Percentiles rank a stretch among this genome's conserved stretches.
These are phyloP conservation scores for Lepidium africanum DNA, from an alignment of 345 rosid genomes.

Conservation along the genomic window DNA sequence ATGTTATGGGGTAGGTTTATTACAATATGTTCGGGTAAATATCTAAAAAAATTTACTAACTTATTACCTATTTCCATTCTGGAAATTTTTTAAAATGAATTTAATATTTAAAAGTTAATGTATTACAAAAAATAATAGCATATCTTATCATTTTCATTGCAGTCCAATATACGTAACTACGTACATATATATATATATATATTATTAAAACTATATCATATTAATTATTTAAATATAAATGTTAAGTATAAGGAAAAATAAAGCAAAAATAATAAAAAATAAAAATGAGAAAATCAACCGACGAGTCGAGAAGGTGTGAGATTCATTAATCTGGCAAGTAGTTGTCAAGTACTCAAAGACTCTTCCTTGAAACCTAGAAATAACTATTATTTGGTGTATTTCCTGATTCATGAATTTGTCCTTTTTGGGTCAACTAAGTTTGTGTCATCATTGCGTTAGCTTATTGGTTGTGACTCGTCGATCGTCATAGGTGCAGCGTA, in stretches of 20 bases:
- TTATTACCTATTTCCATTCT: too few relatives aligned
- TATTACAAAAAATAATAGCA: too few relatives aligned
- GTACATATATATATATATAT: too few relatives aligned
- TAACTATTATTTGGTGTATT: neutral
- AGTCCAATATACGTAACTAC: too few relatives aligned
- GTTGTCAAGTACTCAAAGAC: neutral
- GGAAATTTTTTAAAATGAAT: too few relatives aligned
- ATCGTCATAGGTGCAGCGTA: constrained; percentile 27
- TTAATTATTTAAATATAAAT: too few relatives aligned
- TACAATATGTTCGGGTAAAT: too few relatives aligned
- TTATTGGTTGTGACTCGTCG: constrained; percentile 3
- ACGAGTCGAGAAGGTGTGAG: constrained; percentile 2
- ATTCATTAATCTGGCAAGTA: neutral
- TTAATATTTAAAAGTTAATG: too few relatives aligned
- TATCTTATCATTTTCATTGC: too few relatives aligned
- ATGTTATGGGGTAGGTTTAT: neutral
- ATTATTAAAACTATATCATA: too few relatives aligned
- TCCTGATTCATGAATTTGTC: neutral
- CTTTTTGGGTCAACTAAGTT: neutral
- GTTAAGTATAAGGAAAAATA: neutral
- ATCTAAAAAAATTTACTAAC: too few relatives aligned
- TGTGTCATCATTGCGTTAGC: constrained; percentile 22
- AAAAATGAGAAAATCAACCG: neutral
- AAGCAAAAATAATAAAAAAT: neutral
- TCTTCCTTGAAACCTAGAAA: neutral